phyloP scores from a whole-genome alignment of 352 stramenopile genomes.

The Phytopythium chamaehyphon region DNA sequence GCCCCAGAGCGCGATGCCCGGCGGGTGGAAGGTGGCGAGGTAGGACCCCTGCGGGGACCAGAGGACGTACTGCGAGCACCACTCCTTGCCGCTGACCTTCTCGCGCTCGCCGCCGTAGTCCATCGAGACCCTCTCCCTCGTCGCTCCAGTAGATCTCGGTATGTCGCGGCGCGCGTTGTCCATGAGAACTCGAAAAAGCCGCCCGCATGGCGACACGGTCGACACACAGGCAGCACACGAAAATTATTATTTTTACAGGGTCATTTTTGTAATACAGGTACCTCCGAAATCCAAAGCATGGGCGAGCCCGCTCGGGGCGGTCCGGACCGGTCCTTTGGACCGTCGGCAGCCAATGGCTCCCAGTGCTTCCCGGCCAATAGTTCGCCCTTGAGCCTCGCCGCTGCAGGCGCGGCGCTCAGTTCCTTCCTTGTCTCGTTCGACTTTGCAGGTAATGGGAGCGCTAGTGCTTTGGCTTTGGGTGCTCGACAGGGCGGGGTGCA shows the following conservation, averaged over 20 bases:
- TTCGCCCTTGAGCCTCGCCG: constrained; percentile 20
- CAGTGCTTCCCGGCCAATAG: constrained; percentile 89
- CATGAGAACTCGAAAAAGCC: too few relatives aligned
- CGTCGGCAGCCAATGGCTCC: constrained; percentile 97
- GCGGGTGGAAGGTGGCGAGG: constrained; percentile 96
- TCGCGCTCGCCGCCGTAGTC: constrained; percentile 96
- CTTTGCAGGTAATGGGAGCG: constrained; percentile 51
- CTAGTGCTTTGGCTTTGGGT: constrained; percentile 5
- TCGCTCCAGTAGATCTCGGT: constrained; percentile 97
- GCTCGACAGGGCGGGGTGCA: too few relatives aligned
- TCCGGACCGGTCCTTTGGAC: too few relatives aligned
- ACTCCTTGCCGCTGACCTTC: constrained; percentile 94
- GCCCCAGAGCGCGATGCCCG: constrained; percentile 97
- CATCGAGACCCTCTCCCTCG: constrained; percentile 80
- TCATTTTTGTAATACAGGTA: too few relatives aligned
- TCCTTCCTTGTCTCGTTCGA: constrained; percentile 78
- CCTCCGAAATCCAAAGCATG: too few relatives aligned
- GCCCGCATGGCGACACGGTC: too few relatives aligned
- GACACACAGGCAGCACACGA: too few relatives aligned
- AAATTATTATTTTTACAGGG: too few relatives aligned
- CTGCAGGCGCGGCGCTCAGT: constrained; percentile 32
- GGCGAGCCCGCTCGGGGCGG: too few relatives aligned
- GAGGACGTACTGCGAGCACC: constrained; percentile 97
- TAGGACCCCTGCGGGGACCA: constrained; percentile 97
- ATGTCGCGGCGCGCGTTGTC: too few relatives aligned